Evolutionary conservation across 2,329 filamentous ascomycete species (phyloP), one percentile per base, ranked within the genome.

Genomic region (Eurotiales sp.): DNA sequence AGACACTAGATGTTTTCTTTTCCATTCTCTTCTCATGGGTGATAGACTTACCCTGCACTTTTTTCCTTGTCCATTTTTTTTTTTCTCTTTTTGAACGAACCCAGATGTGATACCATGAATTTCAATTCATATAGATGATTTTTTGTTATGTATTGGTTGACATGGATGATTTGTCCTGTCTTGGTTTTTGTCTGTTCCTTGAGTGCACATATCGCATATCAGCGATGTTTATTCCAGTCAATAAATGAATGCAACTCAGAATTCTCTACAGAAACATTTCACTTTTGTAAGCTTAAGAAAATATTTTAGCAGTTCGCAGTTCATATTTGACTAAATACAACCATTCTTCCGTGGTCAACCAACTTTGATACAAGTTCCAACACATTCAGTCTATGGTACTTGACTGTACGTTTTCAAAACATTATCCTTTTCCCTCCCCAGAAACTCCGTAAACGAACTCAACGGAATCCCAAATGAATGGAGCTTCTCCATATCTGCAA

Each of bases 401-500:
- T 44, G 30, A 12, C 23, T 46, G 44, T 58, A 64, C 15, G 58
- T 60, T 17, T 45, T 22, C n/a, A 42, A 12, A 8, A 64, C 56
- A 0, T 48, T 52, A 7, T 54, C 60, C 54, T 67, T 68, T 61
- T 79, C 71, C 42, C 69, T 62, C 50, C 67, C 59, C 37, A 79
- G 48, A 46, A 74, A 80, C 17, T 64, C 57, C n/a, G 67, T 59
- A 52, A 80, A 75, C 0, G 64, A 72, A n/a, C 67, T 69, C 48
- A 77, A 42, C 2, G 67, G 62, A 29, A 80, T 61, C 0, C 67
- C 70, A 68, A 67, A 77, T 8, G 56, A 56, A 54, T 61, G 66
- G 3, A 62, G 49, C 2, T 55, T 42, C 6, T 61, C 56, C 52
- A 62, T 61, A 50, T 77, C 66, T 3, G 72, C 63, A 52, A 70